A percentile compares a stretch with the other conserved stretches of the same genome.
These are phyloP conservation scores for Rhizoclosmatium globosum DNA, from an alignment of 192 early-diverging fungal species.

Conservation along the genomic window DNA sequence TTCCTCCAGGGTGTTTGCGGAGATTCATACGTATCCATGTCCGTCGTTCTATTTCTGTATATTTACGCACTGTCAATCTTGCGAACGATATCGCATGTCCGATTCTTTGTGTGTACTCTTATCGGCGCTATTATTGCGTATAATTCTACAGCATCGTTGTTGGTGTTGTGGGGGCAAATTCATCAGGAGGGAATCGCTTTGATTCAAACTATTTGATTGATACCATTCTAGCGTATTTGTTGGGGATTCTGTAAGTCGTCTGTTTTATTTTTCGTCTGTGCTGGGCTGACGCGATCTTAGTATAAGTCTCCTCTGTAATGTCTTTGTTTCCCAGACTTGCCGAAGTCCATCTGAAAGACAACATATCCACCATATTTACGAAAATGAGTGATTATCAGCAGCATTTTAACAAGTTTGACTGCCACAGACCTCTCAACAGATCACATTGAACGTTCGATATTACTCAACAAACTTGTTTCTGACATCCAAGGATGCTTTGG, in stretches of 20 bases:
- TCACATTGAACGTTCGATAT: background rate
- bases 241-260: conserved; percentile 19
- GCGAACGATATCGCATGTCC: conserved; percentile 11
- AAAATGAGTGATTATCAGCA: background rate
- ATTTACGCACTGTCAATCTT: conserved; percentile 23
- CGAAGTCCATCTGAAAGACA: conserved; percentile 4
- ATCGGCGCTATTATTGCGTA: background rate
- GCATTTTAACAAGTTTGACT: background rate
- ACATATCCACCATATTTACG: background rate
- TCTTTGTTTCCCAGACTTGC: conserved; percentile 38
- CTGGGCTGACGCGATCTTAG: too few relatives aligned
- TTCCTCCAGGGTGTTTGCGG: conserved; percentile 4
- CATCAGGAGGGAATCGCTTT: conserved; percentile 1
- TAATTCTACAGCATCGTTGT: conserved; percentile 15
- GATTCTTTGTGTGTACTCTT: conserved; percentile 19
- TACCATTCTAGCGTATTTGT: conserved; percentile 6
- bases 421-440: background rate
- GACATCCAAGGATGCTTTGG: conserved; percentile 16
- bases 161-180: conserved; percentile 21
- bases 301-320: conserved; percentile 27
- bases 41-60: conserved; percentile 10
- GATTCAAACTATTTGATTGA: conserved; percentile 13
- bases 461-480: background rate
- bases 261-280: background rate
- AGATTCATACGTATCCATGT: conserved; percentile 3